phyloP scores from a whole-genome alignment of 208 protist species.

The Crithidia sp. region DNA sequence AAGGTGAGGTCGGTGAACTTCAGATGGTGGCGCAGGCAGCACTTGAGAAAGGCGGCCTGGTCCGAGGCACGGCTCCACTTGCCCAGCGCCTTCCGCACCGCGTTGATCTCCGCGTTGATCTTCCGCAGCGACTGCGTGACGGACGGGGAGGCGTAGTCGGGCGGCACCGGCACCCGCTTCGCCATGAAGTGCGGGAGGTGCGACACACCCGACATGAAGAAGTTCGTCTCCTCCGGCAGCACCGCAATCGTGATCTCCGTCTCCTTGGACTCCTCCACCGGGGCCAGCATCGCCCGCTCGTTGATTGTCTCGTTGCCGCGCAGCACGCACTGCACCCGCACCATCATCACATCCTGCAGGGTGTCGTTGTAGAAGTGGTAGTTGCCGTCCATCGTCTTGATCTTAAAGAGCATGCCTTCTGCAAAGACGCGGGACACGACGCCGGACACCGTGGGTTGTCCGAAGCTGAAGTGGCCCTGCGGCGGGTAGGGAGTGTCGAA shows the following conservation, averaged over 20 bases:
- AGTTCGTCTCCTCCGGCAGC: slow-evolving; percentile 61
- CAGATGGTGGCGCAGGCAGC: slow-evolving; percentile 45
- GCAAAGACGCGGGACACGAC: slow-evolving; percentile 37
- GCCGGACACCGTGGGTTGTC: slow-evolving; percentile 37
- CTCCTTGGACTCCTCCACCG: slow-evolving; percentile 27
- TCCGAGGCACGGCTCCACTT: slow-evolving; percentile 42
- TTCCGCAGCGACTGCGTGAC: slow-evolving; percentile 38
- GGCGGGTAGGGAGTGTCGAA: slow-evolving; percentile 31
- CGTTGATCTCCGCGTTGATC: slow-evolving; percentile 36
- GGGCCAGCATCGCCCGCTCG: slow-evolving; percentile 34
- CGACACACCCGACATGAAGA: slow-evolving; percentile 42
- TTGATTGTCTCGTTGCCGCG: slow-evolving; percentile 41
- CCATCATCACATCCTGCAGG: slow-evolving; percentile 59
- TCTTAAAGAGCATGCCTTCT: slow-evolving; percentile 58
- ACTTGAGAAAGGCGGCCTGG: slow-evolving; percentile 42
- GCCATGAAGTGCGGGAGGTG: slow-evolving; percentile 39
- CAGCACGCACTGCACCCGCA: slow-evolving; percentile 45
- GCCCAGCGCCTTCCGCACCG: slow-evolving; percentile 34
- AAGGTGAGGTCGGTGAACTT: slow-evolving; percentile 65
- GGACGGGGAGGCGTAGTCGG: slow-evolving; percentile 48
- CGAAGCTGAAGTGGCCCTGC: slow-evolving; percentile 41
- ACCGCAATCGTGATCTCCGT: slow-evolving; percentile 49
- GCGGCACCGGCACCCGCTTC: slow-evolving; percentile 46
- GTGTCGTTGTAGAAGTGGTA: slow-evolving; percentile 87
- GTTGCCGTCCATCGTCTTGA: slow-evolving; percentile 36